These are phyloP conservation scores for Eragrostis nindensis DNA, from an alignment of 176 grass and related monocot genomes.

Conservation along the genomic window DNA sequence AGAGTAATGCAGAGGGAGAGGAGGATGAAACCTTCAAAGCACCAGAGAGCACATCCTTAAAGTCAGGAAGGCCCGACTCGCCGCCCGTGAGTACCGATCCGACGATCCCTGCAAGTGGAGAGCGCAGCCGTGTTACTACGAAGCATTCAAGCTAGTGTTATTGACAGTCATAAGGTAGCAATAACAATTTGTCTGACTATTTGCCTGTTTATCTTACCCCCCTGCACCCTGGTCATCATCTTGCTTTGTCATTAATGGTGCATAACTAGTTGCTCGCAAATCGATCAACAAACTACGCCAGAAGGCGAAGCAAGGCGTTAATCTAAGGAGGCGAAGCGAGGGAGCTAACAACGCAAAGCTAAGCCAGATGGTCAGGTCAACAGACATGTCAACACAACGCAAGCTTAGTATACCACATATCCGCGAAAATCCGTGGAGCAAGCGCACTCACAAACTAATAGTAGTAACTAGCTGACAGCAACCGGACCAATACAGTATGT, in stretches of 20 bases:
- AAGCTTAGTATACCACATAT: neutral
- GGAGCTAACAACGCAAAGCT: neutral
- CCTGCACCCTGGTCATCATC: neutral
- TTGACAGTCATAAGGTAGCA: neutral
- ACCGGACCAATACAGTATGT: neutral
- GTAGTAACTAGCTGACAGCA: neutral
- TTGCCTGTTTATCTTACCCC: neutral
- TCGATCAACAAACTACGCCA: neutral
- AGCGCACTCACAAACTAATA: neutral
- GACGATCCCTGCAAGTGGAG: constrained; percentile 42
- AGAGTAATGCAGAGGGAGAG: neutral
- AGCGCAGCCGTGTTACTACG: neutral
- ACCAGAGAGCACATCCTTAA: constrained; percentile 42
- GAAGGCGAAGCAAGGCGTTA: neutral
- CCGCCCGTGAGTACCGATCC: constrained; percentile 49
- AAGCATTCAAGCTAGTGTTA: neutral
- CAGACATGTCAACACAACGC: neutral
- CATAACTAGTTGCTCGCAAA: neutral
- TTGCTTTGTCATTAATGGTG: neutral
- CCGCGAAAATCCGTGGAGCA: neutral
- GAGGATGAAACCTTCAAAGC: constrained; percentile 44
- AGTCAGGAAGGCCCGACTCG: constrained; percentile 34
- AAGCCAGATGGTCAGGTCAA: neutral
- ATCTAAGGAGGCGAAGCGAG: neutral
- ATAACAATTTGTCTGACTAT: neutral